Base-by-base conservation (phyloP, 257 asterid genomes). In the Przewalskia tangutica region DNA sequence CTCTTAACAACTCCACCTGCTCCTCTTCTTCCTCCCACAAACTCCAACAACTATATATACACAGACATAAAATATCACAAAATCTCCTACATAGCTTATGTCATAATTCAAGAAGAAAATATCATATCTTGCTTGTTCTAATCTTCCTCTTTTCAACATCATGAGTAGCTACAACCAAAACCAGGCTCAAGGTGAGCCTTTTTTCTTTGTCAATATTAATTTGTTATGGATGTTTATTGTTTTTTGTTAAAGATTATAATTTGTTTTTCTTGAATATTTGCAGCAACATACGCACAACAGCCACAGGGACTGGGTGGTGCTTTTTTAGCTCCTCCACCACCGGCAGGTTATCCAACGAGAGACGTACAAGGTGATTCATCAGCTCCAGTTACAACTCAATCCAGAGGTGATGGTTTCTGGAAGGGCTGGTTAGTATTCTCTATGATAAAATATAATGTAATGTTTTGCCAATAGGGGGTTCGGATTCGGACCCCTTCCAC, bases 391-490 rank as follows among this genome's bases (percentile, higher is more conserved):
- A 77, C 81, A 20, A 88, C 90, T 67, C 88, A 54, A 63, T 81
- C 89, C 7, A 83, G 87, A 42, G 90, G 86, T 10, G 90, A 88
- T 46, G 90, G 90, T 65, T 88, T 88, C 85, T 88, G 86, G 86
- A 88, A 80, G 80, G 90, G 90, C 42, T 85, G 89, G 90, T 88
- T 53, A 84, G 88, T 79, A 44, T 36, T 23, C 51, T 20, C 1
- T 20, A 14, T 4, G n/a, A n/a, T n/a, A n/a, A 12, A 8, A 23
- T 27, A 27, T 27, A 27, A 27, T 27, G 32, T 27, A 27, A 27
- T 27, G 32, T 27, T 27, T 27, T 27, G 32, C 32, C 1, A 0
- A 27, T 27, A 27, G 32, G 32, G 32, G 32, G 32, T 27, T 27
- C 32, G 32, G 1, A 27, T 27, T 27, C 32, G 1, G 32, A 27